Evolutionary conservation across 495 filamentous ascomycete genomes (phyloP), one percentile per base, ranked within the genome.

Genomic region (Articulospora tetracladia): DNA sequence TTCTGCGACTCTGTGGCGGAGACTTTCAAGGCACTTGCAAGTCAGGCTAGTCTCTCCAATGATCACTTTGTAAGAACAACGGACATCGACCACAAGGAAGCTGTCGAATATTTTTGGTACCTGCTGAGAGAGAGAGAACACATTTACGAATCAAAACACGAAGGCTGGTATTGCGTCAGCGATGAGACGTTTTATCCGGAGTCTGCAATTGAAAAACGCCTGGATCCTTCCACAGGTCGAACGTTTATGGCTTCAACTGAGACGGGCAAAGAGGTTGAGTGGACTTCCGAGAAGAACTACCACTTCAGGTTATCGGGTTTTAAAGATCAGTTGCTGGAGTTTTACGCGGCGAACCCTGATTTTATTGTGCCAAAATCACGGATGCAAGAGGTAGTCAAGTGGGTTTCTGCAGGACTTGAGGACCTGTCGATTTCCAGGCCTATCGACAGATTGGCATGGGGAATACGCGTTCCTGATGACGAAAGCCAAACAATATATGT

Each of bases 181-280:
- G 94, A 98, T 70, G 94, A 98, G 77, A 92, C 93, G 12, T 98
- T 93, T 71, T 97, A 97, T 69, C 91, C 94, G 6, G 80, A 86
- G 52, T 80, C 83, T 0, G 77, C 81, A 61, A 82, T 98, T 26
- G 85, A 90, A 64, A 83, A 86, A 61, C 82, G 85, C 55, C 69
- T 91, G 24, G 91, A 94, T 67, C 87, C 91, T 19, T 75, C 83
- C 22, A 97, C 92, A 0, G 93, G 95, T 4, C 78, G 84, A 61
- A 91, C 90, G 63, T 83, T 86, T 55, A 90, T 89, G 86, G 89
- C 86, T 1, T 93, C 91, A 0, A 81, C 83, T 26, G 95, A 98
- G 74, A 97, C 92, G 1, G 90, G 89, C 0, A 93, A 87, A 70
- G 87, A 91, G 64, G 94, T 98, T 12, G 92, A 98, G 69, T 97